These are phyloP conservation scores for Sporothrix phasma DNA, from an alignment of 2,329 filamentous ascomycete species.

Conservation along the genomic window DNA sequence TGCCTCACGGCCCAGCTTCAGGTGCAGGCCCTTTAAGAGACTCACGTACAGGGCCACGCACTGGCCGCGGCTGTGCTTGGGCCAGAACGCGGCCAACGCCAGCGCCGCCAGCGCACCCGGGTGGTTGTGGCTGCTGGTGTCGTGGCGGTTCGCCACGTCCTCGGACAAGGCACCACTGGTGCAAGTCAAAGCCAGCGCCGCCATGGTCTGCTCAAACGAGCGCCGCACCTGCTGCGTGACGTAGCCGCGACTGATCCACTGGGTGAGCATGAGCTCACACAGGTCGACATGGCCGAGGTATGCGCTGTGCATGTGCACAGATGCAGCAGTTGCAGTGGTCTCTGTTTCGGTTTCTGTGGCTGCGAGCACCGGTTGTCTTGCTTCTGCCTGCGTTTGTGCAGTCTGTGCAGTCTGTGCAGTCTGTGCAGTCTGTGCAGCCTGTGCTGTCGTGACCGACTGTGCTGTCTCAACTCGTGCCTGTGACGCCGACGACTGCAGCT, in stretches of 20 bases:
- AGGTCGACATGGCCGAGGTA: slow-evolving; percentile 16
- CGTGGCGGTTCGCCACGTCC: too few species aligned
- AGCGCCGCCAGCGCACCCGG: slow-evolving; percentile 22
- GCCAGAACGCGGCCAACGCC: slow-evolving; percentile 20
- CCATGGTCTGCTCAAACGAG: slow-evolving; percentile 4
- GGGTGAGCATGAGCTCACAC: slow-evolving; percentile 23
- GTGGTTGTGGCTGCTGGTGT: slow-evolving; percentile 8
- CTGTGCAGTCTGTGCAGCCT: background rate
- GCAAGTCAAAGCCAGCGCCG: background rate
- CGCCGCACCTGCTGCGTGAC: slow-evolving; percentile 10
- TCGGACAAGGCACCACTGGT: too few species aligned
- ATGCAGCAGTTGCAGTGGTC: background rate
- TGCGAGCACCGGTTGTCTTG: background rate
- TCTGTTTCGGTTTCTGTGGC: background rate
- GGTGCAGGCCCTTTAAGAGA: slow-evolving; percentile 11
- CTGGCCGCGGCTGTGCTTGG: slow-evolving; percentile 2
- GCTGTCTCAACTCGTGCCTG: background rate
- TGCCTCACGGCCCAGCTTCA: background rate
- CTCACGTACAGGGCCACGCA: slow-evolving; percentile 14
- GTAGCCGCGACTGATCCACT: slow-evolving; percentile 26
- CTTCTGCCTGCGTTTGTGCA: background rate
- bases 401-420: background rate
- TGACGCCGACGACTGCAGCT: slow-evolving; percentile 1
- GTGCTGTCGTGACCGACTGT: background rate
- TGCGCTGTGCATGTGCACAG: slow-evolving; percentile 10